These are phyloP conservation scores for Huntiella bhutanensis DNA, from an alignment of 2,329 filamentous ascomycete genomes.

Conservation along the genomic window DNA sequence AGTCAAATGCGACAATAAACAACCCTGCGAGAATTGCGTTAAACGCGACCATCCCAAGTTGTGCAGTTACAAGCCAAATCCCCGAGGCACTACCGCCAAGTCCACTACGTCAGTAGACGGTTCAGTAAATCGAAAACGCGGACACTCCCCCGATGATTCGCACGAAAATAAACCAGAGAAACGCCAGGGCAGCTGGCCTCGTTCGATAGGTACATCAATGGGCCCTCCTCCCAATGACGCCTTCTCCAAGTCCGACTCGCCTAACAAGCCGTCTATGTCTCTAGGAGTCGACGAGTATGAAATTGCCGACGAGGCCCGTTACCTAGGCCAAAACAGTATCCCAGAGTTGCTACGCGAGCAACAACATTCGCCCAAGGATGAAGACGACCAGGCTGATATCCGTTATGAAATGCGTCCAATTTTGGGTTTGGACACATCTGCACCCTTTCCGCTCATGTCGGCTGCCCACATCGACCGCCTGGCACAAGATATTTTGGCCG, in stretches of 20 bases:
- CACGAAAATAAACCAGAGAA: conserved; percentile 18
- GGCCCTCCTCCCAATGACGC: background rate
- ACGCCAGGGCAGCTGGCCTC: conserved; percentile 25
- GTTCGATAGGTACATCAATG: conserved; percentile 20
- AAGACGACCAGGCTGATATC: conserved; percentile 35
- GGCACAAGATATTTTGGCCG: conserved; percentile 39
- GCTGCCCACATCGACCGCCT: conserved; percentile 39
- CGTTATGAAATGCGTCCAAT: conserved; percentile 48
- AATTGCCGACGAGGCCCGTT: conserved; percentile 34
- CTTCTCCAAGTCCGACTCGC: conserved; percentile 5
- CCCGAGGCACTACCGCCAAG: conserved; percentile 14
- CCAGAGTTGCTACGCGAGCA: conserved; percentile 41
- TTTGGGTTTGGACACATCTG: conserved; percentile 44
- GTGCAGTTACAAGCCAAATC: conserved; percentile 48
- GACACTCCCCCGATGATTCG: conserved; percentile 23
- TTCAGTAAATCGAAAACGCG: conserved; percentile 20
- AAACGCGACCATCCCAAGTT: conserved; percentile 45
- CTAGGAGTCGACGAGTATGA: conserved; percentile 32
- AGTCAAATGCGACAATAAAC: conserved; percentile 51
- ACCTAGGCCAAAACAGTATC: conserved; percentile 49
- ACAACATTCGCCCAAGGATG: conserved; percentile 34
- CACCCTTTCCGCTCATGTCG: conserved; percentile 49
- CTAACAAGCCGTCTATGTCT: conserved; percentile 2
- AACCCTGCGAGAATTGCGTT: conserved; percentile 49
- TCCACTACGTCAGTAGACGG: conserved; percentile 10